phyloP scores from a whole-genome alignment of 1,139 yeast genomes.

The Candida sp. region DNA sequence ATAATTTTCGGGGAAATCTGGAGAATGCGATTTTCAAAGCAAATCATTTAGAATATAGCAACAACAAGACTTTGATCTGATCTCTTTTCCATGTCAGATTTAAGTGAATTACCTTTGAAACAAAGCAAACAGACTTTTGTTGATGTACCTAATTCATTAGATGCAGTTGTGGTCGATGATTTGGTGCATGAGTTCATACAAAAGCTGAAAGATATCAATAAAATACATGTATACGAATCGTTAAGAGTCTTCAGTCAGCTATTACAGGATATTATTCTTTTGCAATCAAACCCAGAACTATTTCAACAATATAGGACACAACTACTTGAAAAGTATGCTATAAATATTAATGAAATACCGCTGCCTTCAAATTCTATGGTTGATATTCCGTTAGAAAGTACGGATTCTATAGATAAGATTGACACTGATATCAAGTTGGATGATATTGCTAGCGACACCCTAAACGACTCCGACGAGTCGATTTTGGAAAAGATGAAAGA shows the following conservation, averaged over 20 bases:
- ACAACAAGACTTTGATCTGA: background rate
- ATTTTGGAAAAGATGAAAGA: background rate
- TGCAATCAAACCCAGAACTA: slow-evolving; percentile 24
- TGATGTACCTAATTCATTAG: slow-evolving; percentile 36
- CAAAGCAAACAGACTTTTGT: slow-evolving; percentile 39
- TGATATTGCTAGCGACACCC: background rate
- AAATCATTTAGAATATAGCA: too few relatives aligned
- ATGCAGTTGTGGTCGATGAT: slow-evolving; percentile 35
- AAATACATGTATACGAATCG: slow-evolving; percentile 36
- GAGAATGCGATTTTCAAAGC: background rate
- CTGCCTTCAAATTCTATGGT: background rate
- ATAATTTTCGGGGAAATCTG: too few relatives aligned
- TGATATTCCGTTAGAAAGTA: background rate
- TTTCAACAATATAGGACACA: slow-evolving; percentile 22
- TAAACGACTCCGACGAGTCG: background rate
- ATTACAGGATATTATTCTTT: slow-evolving; percentile 29
- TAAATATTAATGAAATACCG: slow-evolving; percentile 5
- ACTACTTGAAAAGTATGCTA: slow-evolving; percentile 22
- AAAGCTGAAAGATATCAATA: slow-evolving; percentile 29
- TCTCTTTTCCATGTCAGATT: slow-evolving; percentile 10
- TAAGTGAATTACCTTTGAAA: slow-evolving; percentile 36
- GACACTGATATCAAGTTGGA: background rate
- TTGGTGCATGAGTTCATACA: slow-evolving; percentile 30
- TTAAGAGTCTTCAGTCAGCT: slow-evolving; percentile 27
- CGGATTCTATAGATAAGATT: background rate